Percentiles rank a stretch among this genome's conserved stretches.
These are phyloP conservation scores for Eurotiales sp. DNA, from an alignment of 2,329 filamentous ascomycete species.

Conservation along the genomic window DNA sequence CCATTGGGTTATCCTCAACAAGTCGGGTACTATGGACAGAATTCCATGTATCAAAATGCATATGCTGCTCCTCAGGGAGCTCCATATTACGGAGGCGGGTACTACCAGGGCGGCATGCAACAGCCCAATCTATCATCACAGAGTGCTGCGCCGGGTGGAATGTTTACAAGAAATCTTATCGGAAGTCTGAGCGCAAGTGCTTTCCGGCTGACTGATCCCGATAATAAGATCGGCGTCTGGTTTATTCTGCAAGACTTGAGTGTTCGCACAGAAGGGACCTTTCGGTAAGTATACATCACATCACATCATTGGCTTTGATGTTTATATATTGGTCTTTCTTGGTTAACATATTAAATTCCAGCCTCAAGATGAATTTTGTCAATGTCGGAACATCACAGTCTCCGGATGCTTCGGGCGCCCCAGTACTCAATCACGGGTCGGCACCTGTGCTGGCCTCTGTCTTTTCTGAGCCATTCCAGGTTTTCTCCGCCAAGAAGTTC, in stretches of 20 bases:
- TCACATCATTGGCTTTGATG: neutral
- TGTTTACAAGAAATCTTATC: slow-evolving; percentile 94
- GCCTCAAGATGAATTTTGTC: slow-evolving; percentile 72
- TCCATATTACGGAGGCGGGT: slow-evolving; percentile 25
- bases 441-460: slow-evolving; percentile 79
- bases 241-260: slow-evolving; percentile 95
- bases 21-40: slow-evolving; percentile 34
- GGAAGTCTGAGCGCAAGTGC: slow-evolving; percentile 87
- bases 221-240: slow-evolving; percentile 86
- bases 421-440: slow-evolving; percentile 64
- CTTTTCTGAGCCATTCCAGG: slow-evolving; percentile 86
- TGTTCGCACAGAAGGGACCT: slow-evolving; percentile 85
- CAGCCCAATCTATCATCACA: slow-evolving; percentile 32
- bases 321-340: too few relatives aligned
- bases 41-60: slow-evolving; percentile 31
- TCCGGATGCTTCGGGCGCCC: slow-evolving; percentile 36
- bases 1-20: slow-evolving; percentile 32
- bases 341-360: too few relatives aligned
- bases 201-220: slow-evolving; percentile 72
- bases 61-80: slow-evolving; percentile 28
- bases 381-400: slow-evolving; percentile 63
- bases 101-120: slow-evolving; percentile 32
- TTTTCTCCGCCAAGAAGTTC: slow-evolving; percentile 97
- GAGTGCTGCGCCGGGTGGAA: slow-evolving; percentile 60
- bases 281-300: slow-evolving; percentile 61